Conservation (phyloP, 148 eudicot genomes). For the Fallopia convolvulus region DNA sequence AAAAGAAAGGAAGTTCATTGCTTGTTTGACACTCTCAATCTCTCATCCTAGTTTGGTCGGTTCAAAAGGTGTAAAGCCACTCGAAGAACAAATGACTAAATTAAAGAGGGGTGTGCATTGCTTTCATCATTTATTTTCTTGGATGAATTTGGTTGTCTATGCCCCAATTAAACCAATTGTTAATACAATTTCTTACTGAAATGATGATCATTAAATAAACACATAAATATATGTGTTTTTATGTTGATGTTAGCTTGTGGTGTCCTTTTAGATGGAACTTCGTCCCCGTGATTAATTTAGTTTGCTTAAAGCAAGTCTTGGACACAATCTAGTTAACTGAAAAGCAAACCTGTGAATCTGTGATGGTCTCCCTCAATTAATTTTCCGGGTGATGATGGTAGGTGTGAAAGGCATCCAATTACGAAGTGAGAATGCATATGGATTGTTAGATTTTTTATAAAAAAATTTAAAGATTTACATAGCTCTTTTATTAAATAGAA, state of each 20-base stretch:
- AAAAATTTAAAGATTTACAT: no score
- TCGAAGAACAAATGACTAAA: slow-evolving; percentile 1
- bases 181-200: background rate
- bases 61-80: slow-evolving; percentile 7
- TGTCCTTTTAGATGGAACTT: background rate
- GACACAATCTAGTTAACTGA: background rate
- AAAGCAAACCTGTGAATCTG: background rate
- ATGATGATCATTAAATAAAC: background rate
- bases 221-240: background rate
- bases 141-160: background rate
- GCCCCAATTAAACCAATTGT: background rate
- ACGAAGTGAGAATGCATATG: no score
- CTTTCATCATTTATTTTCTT: slow-evolving; percentile 1
- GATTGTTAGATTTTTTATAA: no score
- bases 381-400: no score
- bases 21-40: background rate
- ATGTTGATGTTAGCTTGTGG: background rate
- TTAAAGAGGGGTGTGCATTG: background rate
- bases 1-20: background rate
- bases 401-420: no score
- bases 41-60: slow-evolving; percentile 9
- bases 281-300: background rate
- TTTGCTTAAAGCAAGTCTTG: slow-evolving; percentile 5
- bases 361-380: no score
- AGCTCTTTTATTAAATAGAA: no score